These are phyloP conservation scores for Cercospora zeae-maydis DNA, from an alignment of 2,329 filamentous ascomycete species.

Conservation along the genomic window DNA sequence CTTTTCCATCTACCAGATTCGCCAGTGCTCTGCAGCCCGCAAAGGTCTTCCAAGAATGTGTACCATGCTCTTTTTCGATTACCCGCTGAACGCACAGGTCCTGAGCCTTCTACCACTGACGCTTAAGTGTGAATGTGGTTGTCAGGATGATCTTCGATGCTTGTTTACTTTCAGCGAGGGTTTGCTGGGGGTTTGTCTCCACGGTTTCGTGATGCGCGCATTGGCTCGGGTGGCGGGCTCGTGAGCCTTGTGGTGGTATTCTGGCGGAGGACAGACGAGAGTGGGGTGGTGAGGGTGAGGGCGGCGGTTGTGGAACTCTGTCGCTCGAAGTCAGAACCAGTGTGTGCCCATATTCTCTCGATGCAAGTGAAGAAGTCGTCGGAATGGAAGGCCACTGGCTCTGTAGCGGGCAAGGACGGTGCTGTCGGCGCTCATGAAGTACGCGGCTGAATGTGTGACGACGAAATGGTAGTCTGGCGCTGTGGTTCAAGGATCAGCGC, in stretches of 20 bases:
- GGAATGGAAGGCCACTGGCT: too few species aligned
- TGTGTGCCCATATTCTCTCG: neutral
- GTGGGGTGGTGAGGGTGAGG: neutral
- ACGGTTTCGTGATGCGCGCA: neutral
- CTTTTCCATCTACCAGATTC: neutral
- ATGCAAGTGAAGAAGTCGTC: too few species aligned
- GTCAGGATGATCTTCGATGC: neutral
- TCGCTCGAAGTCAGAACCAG: neutral
- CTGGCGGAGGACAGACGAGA: neutral
- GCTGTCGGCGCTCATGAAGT: neutral
- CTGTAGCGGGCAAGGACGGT: too few species aligned
- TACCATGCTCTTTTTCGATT: neutral
- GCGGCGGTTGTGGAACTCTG: neutral
- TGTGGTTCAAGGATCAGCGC: neutral
- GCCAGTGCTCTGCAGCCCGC: neutral
- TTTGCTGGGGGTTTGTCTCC: neutral
- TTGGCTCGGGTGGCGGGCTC: neutral
- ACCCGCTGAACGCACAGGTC: neutral
- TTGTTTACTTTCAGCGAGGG: neutral
- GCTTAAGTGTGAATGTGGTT: neutral
- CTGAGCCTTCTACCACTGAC: neutral
- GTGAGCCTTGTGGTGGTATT: neutral
- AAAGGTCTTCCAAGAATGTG: neutral
- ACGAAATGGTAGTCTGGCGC: neutral
- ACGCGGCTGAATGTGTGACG: neutral